These are phyloP conservation scores for Metschnikowia koreensis DNA, from an alignment of 805 yeast genomes.

Conservation along the genomic window DNA sequence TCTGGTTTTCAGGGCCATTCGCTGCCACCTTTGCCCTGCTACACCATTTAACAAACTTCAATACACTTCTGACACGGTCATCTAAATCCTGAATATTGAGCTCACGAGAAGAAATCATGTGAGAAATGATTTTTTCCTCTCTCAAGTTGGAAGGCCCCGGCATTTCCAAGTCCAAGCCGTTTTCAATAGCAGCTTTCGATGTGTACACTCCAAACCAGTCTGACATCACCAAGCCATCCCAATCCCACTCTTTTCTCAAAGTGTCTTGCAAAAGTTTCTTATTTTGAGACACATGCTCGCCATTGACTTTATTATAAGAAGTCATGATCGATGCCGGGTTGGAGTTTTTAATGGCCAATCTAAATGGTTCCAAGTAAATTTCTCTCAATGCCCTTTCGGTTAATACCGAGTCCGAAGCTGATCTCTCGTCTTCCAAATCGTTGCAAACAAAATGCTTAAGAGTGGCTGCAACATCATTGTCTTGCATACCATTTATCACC, in stretches of 20 bases:
- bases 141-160: slow-evolving; percentile 33
- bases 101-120: slow-evolving; percentile 27
- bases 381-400: slow-evolving; percentile 34
- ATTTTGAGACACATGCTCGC: slow-evolving; percentile 29
- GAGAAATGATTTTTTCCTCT: slow-evolving; percentile 16
- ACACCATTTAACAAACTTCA: slow-evolving; percentile 27
- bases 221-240: slow-evolving; percentile 34
- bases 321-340: slow-evolving; percentile 32
- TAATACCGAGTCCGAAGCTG: slow-evolving; percentile 27
- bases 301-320: slow-evolving; percentile 32
- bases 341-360: slow-evolving; percentile 31
- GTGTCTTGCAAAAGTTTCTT: slow-evolving; percentile 23
- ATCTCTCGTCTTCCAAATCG: slow-evolving; percentile 33
- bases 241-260: slow-evolving; percentile 31
- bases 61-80: slow-evolving; percentile 27
- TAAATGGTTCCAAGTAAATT: slow-evolving; percentile 34
- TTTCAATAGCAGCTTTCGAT: slow-evolving; percentile 24
- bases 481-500: slow-evolving; percentile 31
- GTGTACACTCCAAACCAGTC: slow-evolving; percentile 36
- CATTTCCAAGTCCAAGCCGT: slow-evolving; percentile 36
- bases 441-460: slow-evolving; percentile 35
- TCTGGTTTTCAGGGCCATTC: slow-evolving; percentile 22
- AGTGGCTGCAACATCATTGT: slow-evolving; percentile 29
- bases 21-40: slow-evolving; percentile 22
- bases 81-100: slow-evolving; percentile 25